A percentile compares a stretch with the other conserved stretches of the same genome.
These are phyloP conservation scores for Lachancea sp. DNA, from an alignment of 805 yeast species.

Conservation along the genomic window DNA sequence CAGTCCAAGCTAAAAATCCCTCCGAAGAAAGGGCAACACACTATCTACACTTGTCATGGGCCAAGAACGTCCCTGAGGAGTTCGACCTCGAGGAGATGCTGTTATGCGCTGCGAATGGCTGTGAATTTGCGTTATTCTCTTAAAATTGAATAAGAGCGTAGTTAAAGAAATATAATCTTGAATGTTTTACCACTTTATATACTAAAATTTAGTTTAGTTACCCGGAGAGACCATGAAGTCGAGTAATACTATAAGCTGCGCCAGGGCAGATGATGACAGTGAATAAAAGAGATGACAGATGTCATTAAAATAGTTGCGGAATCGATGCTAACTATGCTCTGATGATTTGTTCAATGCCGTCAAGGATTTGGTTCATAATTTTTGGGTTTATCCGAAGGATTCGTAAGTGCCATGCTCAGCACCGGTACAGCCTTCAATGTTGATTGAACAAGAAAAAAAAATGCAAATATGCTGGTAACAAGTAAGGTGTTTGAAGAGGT, in stretches of 20 bases:
- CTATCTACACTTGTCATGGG: constrained; percentile 64
- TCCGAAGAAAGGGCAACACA: constrained; percentile 23
- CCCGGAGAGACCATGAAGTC: too few relatives aligned
- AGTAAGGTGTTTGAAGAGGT: too few relatives aligned
- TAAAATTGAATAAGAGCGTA: constrained; percentile 5
- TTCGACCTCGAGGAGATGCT: constrained; percentile 67
- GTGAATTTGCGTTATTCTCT: constrained; percentile 55
- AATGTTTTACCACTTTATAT: constrained; percentile 9
- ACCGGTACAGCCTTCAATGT: too few relatives aligned
- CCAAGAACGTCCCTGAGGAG: constrained; percentile 54
- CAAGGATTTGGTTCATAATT: too few relatives aligned
- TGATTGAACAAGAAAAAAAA: background rate
- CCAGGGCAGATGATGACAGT: constrained; percentile 1
- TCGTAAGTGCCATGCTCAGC: too few relatives aligned
- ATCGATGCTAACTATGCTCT: too few relatives aligned
- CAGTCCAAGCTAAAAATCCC: constrained; percentile 44
- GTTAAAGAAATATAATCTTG: background rate
- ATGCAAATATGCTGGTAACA: background rate
- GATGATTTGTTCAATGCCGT: too few relatives aligned
- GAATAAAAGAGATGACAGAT: too few relatives aligned
- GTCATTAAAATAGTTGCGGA: too few relatives aligned
- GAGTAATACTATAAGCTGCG: background rate
- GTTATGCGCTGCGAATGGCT: constrained; percentile 52
- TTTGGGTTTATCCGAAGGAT: too few relatives aligned
- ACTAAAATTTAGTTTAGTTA: constrained; percentile 1